Evolutionary conservation across 139 green algal genomes (phyloP), one percentile per base, ranked within the genome.

Genomic region (Chlorella sp.): DNA sequence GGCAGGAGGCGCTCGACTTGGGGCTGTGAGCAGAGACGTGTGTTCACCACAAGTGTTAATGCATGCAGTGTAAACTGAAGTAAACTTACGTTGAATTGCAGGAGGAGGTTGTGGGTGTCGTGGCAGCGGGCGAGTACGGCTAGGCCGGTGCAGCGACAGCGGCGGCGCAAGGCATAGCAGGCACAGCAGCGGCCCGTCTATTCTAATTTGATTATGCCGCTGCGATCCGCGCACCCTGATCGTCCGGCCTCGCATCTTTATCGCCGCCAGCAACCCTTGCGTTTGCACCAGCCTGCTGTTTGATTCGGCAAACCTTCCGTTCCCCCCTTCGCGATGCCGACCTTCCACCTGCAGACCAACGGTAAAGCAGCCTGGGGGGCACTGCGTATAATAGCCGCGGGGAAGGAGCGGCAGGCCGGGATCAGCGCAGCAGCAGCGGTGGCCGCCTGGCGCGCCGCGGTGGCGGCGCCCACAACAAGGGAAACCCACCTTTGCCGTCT

Each of bases 341-440:
- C 87, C 19, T 90, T 90, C 64, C 85, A 90, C 40, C 78, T 90
- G 64, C 79, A 73, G 60, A 90, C 87, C 3, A 90, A 90, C 34
- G 87, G 86, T 86, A 28, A 28, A 5, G 48, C 48, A 57, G 48
- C 48, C 9, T 57, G 9, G 48, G 48, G 9, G 5, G n/a, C 16
- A 32, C 16, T 77, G 60, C 16, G 34, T 5, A 11, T 22, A 39
- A 39, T 21, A 39, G 42, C 80, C 7, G 12, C 15, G 40, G 79
- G 21, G 4, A 60, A 1, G 9, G 32, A 36, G 9, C 78, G 42
- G 80, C 61, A 26, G 42, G 36, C 26, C 28, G 18, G 30, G 32
- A 34, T n/a, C 18, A 19, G 21, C 14, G 37, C 32, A 4, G 53
- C 28, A 48, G n/a, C 81, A 24, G 21, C 30, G 48, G 40, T 32